Percentiles rank a stretch among this genome's conserved stretches.
phyloP scores from a whole-genome alignment of 176 grass and related monocot species.

The Aegilops umbellulata region DNA sequence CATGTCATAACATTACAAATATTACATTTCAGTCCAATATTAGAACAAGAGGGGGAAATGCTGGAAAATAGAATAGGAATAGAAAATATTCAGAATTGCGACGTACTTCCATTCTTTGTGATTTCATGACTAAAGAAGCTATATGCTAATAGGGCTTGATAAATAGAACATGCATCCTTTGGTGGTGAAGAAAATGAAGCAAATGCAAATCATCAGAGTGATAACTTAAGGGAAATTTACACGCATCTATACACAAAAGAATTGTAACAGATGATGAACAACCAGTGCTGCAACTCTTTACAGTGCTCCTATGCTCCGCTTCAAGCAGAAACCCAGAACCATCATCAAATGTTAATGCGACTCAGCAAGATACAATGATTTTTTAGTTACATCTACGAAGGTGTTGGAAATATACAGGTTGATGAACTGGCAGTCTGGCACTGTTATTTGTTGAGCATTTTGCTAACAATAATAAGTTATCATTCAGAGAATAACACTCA shows the following conservation, averaged over 20 bases:
- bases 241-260: neutral
- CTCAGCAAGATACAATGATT: neutral
- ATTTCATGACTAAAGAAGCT: constrained; percentile 14
- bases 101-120: neutral
- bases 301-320: neutral
- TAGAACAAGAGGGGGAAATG: neutral
- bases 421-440: neutral
- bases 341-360: neutral
- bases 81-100: neutral
- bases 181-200: constrained; percentile 16
- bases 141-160: neutral
- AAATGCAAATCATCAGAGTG: neutral
- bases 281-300: neutral
- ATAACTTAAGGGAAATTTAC: neutral
- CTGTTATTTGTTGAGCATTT: neutral
- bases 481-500: constrained; percentile 44
- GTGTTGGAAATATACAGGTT: neutral
- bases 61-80: neutral
- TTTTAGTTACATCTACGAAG: neutral
- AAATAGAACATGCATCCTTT: neutral
- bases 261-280: neutral
- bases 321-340: neutral
- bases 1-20: neutral
- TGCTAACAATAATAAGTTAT: neutral
- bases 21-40: neutral